Base-by-base conservation (phyloP, 2,329 filamentous ascomycete species). In the Nigrospora osmanthi region DNA sequence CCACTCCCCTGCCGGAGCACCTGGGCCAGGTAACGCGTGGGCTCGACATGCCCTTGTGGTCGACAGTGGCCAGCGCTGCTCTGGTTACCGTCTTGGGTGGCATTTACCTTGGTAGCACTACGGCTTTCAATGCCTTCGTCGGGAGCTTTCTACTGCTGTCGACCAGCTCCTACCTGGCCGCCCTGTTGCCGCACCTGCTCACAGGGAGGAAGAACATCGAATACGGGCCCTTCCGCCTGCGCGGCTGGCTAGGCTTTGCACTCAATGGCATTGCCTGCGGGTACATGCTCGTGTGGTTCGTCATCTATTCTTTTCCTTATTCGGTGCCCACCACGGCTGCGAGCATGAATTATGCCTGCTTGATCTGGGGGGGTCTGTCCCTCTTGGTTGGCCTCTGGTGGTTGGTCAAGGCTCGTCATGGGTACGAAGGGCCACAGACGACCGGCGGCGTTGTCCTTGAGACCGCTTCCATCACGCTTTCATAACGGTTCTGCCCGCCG, bases 101-200 rank as follows among this genome's bases (percentile, higher is more conserved):
- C 36, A 80, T 87, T 38, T 85, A 85, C 51, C 72, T 87, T 1
- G 82, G 77, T n/a, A 80, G 71, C 48, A 73, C 70, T 1, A 82
- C 80, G 0, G 83, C 83, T 0, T 87, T 87, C 63, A 75, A 77
- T 36, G 82, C 82, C 0, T 77, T 87, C 23, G 75, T 85, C 9
- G 79, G 79, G 11, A 63, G 59, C 30, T 69, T 66, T 46, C 30
- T 49, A 10, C 37, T 50, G 16, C 43, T 54, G 30, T 47, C 46
- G 17, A 47, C 41, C 16, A 53, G 78, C 11, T 81, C 77, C 0
- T 87, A 83, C 57, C 66, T 83, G 3, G 76, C 78, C 1, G 79
- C 80, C 7, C 80, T 87, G 44, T 60, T 86, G 1, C 76, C 77
- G 0, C 72, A 79, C 49, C 60, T 80, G 1, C 47, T 79, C 0